These are phyloP conservation scores for Penicillium digitatum DNA, from an alignment of 2,329 filamentous ascomycete genomes.

Conservation along the genomic window DNA sequence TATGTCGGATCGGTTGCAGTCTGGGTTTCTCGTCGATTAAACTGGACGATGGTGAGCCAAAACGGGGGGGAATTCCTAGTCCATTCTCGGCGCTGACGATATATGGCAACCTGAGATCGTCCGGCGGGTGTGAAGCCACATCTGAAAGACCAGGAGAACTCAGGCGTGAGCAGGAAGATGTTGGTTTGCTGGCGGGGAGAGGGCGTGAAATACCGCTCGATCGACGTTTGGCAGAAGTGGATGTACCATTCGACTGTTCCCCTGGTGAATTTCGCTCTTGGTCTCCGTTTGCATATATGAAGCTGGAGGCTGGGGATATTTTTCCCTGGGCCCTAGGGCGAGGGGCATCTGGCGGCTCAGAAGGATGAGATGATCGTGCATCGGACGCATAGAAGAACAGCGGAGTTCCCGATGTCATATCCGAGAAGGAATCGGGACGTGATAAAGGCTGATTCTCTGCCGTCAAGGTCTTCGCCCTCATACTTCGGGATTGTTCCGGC, in stretches of 20 bases:
- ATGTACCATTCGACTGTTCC: constrained; percentile 20
- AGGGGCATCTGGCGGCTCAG: constrained; percentile 27
- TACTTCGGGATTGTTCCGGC: constrained; percentile 29
- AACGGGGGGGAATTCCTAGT: constrained; percentile 17
- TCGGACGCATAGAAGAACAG: constrained; percentile 95
- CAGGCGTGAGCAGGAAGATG: constrained; percentile 29
- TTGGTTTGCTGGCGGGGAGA: constrained; percentile 18
- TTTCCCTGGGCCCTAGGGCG: constrained; percentile 27
- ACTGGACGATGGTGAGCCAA: constrained; percentile 22
- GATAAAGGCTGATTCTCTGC: constrained; percentile 35
- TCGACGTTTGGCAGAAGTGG: constrained; percentile 23
- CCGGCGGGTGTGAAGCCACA: constrained; percentile 23
- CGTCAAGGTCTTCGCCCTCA: constrained; percentile 38
- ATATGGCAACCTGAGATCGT: constrained; percentile 18
- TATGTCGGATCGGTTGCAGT: constrained; percentile 22
- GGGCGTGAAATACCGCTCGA: constrained; percentile 33
- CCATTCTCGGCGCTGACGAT: constrained; percentile 24
- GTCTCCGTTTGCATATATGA: constrained; percentile 39
- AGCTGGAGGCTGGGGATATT: constrained; percentile 28
- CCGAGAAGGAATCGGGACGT: constrained; percentile 35
- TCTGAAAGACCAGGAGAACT: constrained; percentile 31
- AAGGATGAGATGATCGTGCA: constrained; percentile 52
- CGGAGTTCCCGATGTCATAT: constrained; percentile 39
- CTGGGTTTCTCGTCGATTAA: constrained; percentile 17
- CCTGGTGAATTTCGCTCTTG: constrained; percentile 27